Conservation (phyloP, 2,329 filamentous ascomycete species). For the Penicillium sp. region DNA sequence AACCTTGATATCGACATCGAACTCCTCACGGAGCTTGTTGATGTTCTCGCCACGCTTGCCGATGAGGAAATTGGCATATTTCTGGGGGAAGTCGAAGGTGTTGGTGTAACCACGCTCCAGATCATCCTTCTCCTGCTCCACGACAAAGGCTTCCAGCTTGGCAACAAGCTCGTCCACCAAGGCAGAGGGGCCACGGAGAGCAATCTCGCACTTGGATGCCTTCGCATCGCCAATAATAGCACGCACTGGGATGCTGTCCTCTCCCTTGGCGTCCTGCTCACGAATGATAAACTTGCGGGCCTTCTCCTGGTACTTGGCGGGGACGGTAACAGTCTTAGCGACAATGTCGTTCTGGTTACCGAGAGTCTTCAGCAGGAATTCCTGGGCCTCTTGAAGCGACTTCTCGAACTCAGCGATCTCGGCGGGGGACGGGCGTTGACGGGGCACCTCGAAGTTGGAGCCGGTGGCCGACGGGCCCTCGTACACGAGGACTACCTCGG, state of each 20-base stretch:
- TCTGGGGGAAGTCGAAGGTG: constrained; percentile 91
- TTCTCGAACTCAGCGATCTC: constrained; percentile 62
- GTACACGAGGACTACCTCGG: constrained; percentile 55
- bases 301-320: constrained; percentile 67
- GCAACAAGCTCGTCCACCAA: constrained; percentile 72
- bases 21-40: constrained; percentile 69
- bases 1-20: constrained; percentile 80
- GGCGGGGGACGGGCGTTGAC: constrained; percentile 58
- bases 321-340: constrained; percentile 57
- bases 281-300: constrained; percentile 62
- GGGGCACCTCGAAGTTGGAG: constrained; percentile 58
- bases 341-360: constrained; percentile 61
- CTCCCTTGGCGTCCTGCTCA: constrained; percentile 56
- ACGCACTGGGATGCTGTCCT: constrained; percentile 61
- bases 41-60: constrained; percentile 71
- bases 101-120: constrained; percentile 87
- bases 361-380: constrained; percentile 58
- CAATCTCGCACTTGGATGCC: constrained; percentile 55
- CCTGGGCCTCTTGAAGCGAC: constrained; percentile 62
- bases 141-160: constrained; percentile 78
- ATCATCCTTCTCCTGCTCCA: constrained; percentile 88
- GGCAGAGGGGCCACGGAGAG: constrained; percentile 75
- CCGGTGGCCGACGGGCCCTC: constrained; percentile 50
- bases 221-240: constrained; percentile 52
- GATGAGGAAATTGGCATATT: constrained; percentile 85